Evolutionary conservation across 495 filamentous ascomycete genomes (phyloP).

Genomic region (Tuber indicum): DNA sequence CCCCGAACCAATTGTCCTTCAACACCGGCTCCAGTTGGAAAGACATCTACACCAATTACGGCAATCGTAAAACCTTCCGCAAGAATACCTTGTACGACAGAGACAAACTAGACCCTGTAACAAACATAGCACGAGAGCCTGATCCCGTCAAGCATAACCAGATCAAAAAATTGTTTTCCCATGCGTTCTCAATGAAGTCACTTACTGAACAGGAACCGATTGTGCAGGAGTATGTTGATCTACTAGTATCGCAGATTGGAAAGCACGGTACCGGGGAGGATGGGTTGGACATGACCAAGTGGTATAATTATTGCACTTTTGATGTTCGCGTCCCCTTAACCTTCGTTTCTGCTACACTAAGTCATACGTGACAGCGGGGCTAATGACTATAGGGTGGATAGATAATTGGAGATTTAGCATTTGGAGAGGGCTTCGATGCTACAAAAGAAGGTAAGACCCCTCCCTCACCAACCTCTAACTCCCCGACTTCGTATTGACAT

Average conservation of each 20-base stretch:
- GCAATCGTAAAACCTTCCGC: slow-evolving; percentile 34
- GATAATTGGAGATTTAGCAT: slow-evolving; percentile 38
- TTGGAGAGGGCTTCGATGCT: slow-evolving; percentile 45
- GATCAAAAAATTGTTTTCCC: slow-evolving; percentile 46
- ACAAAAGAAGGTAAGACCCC: slow-evolving; percentile 29
- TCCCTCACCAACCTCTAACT: neutral
- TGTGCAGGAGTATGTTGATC: slow-evolving; percentile 47
- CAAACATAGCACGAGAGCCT: slow-evolving; percentile 23
- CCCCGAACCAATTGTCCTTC: slow-evolving; percentile 54
- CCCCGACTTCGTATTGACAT: neutral
- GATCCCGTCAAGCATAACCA: slow-evolving; percentile 41
- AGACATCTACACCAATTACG: slow-evolving; percentile 53
- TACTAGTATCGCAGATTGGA: slow-evolving; percentile 44
- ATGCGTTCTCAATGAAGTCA: slow-evolving; percentile 50
- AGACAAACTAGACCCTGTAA: slow-evolving; percentile 35
- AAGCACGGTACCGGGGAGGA: slow-evolving; percentile 44
- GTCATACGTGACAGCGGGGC: neutral
- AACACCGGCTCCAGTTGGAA: slow-evolving; percentile 51
- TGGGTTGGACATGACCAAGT: slow-evolving; percentile 44
- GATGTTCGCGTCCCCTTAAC: slow-evolving; percentile 17
- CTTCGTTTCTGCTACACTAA: neutral
- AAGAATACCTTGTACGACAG: slow-evolving; percentile 40
- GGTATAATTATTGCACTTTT: slow-evolving; percentile 49
- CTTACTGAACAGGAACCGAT: slow-evolving; percentile 48
- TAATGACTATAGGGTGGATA: slow-evolving; percentile 28